Evolutionary conservation across 495 filamentous ascomycete species (phyloP).

Genomic region (Penicillium psychrofluorescens): DNA sequence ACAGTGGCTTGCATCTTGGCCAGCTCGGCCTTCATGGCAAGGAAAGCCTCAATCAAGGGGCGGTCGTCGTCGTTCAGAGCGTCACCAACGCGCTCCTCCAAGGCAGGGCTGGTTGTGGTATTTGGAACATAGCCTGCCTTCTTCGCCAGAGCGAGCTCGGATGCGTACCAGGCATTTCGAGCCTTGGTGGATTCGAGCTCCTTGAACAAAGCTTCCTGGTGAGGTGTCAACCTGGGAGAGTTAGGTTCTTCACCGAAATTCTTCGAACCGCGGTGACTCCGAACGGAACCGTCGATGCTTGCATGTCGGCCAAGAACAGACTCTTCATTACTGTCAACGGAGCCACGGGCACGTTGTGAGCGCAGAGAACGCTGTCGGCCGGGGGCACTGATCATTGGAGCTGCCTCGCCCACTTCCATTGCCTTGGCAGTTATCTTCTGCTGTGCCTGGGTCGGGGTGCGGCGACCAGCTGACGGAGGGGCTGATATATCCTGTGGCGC

Average conservation of each 20-base stretch:
- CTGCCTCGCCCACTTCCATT: slow-evolving; percentile 44
- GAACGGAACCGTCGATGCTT: slow-evolving; percentile 37
- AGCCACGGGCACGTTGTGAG: slow-evolving; percentile 33
- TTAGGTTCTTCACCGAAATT: slow-evolving; percentile 35
- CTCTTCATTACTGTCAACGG: slow-evolving; percentile 40
- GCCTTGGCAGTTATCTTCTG: slow-evolving; percentile 34
- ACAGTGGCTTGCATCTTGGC: slow-evolving; percentile 70
- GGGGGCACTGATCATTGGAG: slow-evolving; percentile 35
- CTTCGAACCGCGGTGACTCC: slow-evolving; percentile 32
- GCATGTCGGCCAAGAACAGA: slow-evolving; percentile 34
- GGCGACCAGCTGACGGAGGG: slow-evolving; percentile 47
- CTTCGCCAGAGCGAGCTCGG: slow-evolving; percentile 81
- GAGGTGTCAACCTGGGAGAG: slow-evolving; percentile 37
- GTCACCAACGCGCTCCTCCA: slow-evolving; percentile 71
- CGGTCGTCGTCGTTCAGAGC: slow-evolving; percentile 84
- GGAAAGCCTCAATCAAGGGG: slow-evolving; percentile 84
- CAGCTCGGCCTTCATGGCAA: slow-evolving; percentile 82
- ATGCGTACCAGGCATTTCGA: slow-evolving; percentile 94
- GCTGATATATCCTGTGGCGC: slow-evolving; percentile 34
- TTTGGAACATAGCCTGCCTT: slow-evolving; percentile 81
- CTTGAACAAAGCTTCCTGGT: slow-evolving; percentile 55
- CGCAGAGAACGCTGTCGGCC: slow-evolving; percentile 38
- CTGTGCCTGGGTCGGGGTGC: slow-evolving; percentile 52
- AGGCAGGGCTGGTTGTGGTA: slow-evolving; percentile 58
- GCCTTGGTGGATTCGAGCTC: slow-evolving; percentile 78